Conservation (phyloP, 164 flowering plant genomes). For the Litsea cubeba region DNA sequence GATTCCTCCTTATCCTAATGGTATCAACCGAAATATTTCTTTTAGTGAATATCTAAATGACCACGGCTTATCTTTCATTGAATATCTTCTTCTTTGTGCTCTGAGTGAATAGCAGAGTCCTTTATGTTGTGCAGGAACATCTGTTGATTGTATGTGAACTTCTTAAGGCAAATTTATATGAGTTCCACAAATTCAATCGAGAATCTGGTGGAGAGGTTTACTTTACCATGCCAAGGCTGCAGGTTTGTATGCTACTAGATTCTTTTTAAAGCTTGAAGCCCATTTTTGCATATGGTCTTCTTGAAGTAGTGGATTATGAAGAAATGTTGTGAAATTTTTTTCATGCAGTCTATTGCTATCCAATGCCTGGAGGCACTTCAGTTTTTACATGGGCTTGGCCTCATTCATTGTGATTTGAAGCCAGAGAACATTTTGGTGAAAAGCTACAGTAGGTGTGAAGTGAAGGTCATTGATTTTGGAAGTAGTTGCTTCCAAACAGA, state of each 20-base stretch:
- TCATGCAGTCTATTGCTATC: constrained; percentile 87
- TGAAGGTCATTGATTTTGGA: constrained; percentile 98
- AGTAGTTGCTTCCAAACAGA: constrained; percentile 99
- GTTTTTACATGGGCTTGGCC: constrained; percentile 92
- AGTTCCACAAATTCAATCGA: constrained; percentile 94
- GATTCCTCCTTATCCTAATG: no score
- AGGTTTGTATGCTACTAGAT: constrained; percentile 45
- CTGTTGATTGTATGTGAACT: constrained; percentile 95
- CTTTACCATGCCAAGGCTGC: constrained; percentile 98
- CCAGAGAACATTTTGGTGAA: constrained; percentile 98
- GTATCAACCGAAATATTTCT: no score
- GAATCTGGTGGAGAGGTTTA: constrained; percentile 99
- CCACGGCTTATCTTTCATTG: no score
- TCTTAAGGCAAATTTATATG: constrained; percentile 94
- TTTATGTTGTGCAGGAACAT: constrained; percentile 64
- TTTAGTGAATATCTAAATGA: no score
- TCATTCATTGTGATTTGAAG: constrained; percentile 97
- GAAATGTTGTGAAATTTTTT: constrained; percentile 6
- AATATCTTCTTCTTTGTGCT: no score
- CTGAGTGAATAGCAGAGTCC: no score
- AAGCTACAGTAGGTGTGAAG: constrained; percentile 98
- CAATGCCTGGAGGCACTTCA: constrained; percentile 97
- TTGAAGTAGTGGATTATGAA: constrained; percentile 9
- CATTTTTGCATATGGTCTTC: background rate
- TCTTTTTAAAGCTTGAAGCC: background rate